Percentiles rank a stretch among this genome's conserved stretches.
Evolutionary conservation across 805 yeast genomes (phyloP).

Genomic region (Starmera amethionina): DNA sequence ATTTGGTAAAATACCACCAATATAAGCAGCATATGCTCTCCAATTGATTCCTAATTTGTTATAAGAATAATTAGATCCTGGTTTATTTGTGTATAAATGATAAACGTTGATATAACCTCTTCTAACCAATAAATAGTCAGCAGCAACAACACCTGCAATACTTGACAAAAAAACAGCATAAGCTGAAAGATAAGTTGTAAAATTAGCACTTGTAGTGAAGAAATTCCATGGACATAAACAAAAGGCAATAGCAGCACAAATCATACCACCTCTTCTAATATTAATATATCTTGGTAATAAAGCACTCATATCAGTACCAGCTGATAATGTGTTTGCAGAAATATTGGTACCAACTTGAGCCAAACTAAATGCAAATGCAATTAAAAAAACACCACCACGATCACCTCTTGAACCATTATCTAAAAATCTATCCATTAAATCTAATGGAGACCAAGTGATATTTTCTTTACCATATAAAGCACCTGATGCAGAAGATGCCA

Average conservation of each 20-base stretch:
- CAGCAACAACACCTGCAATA: slow-evolving; percentile 66
- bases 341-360: slow-evolving; percentile 77
- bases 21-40: slow-evolving; percentile 76
- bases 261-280: slow-evolving; percentile 72
- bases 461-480: slow-evolving; percentile 42
- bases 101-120: slow-evolving; percentile 57
- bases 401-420: slow-evolving; percentile 44
- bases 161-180: slow-evolving; percentile 77
- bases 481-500: slow-evolving; percentile 73
- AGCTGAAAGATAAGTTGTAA: slow-evolving; percentile 73
- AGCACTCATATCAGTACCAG: slow-evolving; percentile 67
- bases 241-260: slow-evolving; percentile 64
- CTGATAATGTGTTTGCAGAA: slow-evolving; percentile 60
- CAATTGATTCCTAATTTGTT: slow-evolving; percentile 61
- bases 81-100: slow-evolving; percentile 48
- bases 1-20: slow-evolving; percentile 74
- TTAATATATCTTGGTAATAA: slow-evolving; percentile 52
- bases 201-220: slow-evolving; percentile 55
- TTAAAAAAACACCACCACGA: slow-evolving; percentile 73
- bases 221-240: slow-evolving; percentile 81
- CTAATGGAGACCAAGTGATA: slow-evolving; percentile 79
- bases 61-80: slow-evolving; percentile 44
- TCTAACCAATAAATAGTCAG: slow-evolving; percentile 64
- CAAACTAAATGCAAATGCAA: slow-evolving; percentile 58
- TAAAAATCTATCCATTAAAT: slow-evolving; percentile 48